Evolutionary conservation across 371 early-diverging fungal species (phyloP).

Genomic region (Syncephalastrum racemosum): DNA sequence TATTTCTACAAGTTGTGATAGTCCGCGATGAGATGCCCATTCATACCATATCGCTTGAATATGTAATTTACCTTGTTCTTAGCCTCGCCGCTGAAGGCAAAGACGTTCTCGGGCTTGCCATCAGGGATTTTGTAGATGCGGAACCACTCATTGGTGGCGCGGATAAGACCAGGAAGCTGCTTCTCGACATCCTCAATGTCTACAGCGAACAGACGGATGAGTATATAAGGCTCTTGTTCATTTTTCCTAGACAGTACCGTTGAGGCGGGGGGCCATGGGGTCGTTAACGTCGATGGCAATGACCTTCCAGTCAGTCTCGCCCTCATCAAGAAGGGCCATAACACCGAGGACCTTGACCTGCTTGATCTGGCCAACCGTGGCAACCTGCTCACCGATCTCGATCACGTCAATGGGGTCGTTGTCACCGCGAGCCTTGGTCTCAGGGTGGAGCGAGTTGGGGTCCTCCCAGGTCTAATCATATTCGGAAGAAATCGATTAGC

Average conservation of each 20-base stretch:
- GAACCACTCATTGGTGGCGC: slow-evolving; percentile 96
- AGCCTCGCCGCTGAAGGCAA: slow-evolving; percentile 95
- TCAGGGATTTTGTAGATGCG: slow-evolving; percentile 97
- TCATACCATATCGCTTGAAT: neutral
- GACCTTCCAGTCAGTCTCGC: slow-evolving; percentile 98
- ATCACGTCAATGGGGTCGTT: slow-evolving; percentile 97
- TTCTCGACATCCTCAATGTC: slow-evolving; percentile 95
- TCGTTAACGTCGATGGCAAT: slow-evolving; percentile 92
- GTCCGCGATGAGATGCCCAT: neutral
- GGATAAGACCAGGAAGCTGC: slow-evolving; percentile 88
- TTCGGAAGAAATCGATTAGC: too few relatives aligned
- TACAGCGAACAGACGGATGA: slow-evolving; percentile 9
- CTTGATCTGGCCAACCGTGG: slow-evolving; percentile 58
- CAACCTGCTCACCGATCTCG: slow-evolving; percentile 60
- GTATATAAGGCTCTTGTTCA: neutral
- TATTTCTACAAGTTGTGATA: slow-evolving; percentile 58
- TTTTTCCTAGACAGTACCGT: too few relatives aligned
- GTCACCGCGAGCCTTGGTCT: slow-evolving; percentile 87
- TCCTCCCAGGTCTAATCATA: slow-evolving; percentile 91
- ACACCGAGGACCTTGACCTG: slow-evolving; percentile 95
- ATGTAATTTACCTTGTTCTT: slow-evolving; percentile 69
- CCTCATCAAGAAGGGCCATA: slow-evolving; percentile 93
- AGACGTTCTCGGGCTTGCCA: slow-evolving; percentile 94
- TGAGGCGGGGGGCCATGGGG: slow-evolving; percentile 81
- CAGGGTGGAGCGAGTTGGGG: slow-evolving; percentile 73